Evolutionary conservation across 1,284 basidiomycete species (phyloP), one percentile per base, ranked within the genome.

Genomic region (Fomitiporia mediterranea): DNA sequence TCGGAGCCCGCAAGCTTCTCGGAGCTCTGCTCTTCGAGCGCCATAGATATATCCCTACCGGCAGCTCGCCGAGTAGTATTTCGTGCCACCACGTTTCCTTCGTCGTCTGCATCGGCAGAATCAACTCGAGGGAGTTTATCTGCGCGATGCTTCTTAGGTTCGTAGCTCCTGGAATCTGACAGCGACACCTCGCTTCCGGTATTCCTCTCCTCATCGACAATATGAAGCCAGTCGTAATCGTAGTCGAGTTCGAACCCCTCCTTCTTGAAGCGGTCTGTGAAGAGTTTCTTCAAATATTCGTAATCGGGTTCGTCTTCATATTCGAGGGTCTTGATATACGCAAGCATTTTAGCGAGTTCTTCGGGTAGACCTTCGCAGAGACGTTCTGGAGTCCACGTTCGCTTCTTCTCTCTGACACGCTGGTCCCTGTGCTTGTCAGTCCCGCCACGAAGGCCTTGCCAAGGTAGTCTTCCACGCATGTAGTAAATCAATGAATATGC

Each of bases 401-500:
- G 34, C 40, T 56, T 56, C 39, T 56, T 56, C 40, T 56, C 55
- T 35, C 48, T 42, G 5, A 56, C 42, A 44, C 55, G 55, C 21
- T 56, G 48, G 3, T 51, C 48, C 34, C 55, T 30, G 25, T 56
- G 55, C 39, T 56, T 56, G 9, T 51, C 48, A 27, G 55, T 56
- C n/a, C 55, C 48, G 7, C 55, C 55, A n/a, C 48, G 38, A 30
- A 56, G 48, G 32, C 49, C 48, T n/a, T 56, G 83, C 94, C 94
- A 95, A 1, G 94, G 94, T 3, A 96, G 79, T 21, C 86, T 86
- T 30, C 93, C 92, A 30, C 92, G 87, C 43, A 95, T 77, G 75
- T 95, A 94, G 72, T 95, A 94, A 64, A 96, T 89, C 64, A 96
- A 81, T 74, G 95, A 92, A 73, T 96, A 96, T 1, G 91, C 91